phyloP scores from a whole-genome alignment of 257 asterid species.

The Fraxinus americana region DNA sequence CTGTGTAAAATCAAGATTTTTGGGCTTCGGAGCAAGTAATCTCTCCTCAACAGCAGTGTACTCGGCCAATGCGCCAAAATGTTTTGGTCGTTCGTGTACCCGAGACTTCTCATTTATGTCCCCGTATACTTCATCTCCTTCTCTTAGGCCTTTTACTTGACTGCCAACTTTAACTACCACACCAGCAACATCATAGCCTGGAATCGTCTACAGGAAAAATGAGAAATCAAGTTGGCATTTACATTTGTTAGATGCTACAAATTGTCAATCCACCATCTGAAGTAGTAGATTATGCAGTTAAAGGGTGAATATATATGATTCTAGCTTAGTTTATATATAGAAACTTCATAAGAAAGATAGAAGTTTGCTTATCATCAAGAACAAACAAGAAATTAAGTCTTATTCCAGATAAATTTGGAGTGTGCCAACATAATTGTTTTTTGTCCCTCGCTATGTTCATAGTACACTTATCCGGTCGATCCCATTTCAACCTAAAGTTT shows the following conservation, averaged over 20 bases:
- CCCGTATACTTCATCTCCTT: constrained; percentile 91
- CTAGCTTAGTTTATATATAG: background rate
- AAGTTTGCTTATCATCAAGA: no score
- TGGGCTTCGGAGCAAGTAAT: constrained; percentile 73
- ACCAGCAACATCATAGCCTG: constrained; percentile 96
- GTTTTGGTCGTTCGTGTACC: constrained; percentile 61
- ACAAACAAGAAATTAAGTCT: no score
- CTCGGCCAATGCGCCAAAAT: constrained; percentile 78
- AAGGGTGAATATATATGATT: background rate
- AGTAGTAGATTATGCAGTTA: background rate
- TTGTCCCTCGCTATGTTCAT: no score
- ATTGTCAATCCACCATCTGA: background rate
- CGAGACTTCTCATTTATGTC: constrained; percentile 72
- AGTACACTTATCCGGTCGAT: background rate
- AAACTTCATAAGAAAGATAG: background rate
- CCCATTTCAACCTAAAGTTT: no score
- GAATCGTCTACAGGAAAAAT: constrained; percentile 54
- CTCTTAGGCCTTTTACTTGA: constrained; percentile 72
- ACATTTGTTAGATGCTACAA: background rate
- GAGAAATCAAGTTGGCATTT: background rate
- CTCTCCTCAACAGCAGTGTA: constrained; percentile 92
- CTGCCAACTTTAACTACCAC: constrained; percentile 86
- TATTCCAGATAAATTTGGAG: no score
- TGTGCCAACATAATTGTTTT: no score
- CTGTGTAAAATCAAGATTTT: constrained; percentile 65